Evolutionary conservation across 495 filamentous ascomycete genomes (phyloP).

Genomic region (Geopyxis carbonaria): DNA sequence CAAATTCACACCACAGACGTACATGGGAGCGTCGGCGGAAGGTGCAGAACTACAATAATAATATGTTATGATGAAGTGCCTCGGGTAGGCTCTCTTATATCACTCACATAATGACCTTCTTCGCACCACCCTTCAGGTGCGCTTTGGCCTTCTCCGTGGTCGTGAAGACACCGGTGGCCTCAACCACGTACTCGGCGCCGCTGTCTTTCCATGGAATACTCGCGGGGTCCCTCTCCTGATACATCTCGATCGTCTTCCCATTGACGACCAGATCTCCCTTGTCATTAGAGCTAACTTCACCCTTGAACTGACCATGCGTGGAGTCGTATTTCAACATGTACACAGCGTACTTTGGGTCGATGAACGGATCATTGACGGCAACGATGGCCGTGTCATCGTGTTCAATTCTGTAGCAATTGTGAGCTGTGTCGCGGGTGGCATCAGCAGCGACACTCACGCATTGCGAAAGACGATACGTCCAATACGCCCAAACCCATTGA

Average conservation of each 20-base stretch:
- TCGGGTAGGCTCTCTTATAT: too few species aligned
- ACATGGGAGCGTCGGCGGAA: slow-evolving; percentile 92
- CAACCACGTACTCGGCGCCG: slow-evolving; percentile 86
- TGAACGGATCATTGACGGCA: slow-evolving; percentile 98
- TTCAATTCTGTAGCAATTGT: slow-evolving; percentile 48
- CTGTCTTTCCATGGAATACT: slow-evolving; percentile 83
- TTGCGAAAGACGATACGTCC: slow-evolving; percentile 87
- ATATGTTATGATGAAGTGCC: slow-evolving; percentile 1
- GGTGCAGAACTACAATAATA: slow-evolving; percentile 3
- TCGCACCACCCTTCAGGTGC: slow-evolving; percentile 96
- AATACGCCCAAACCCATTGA: slow-evolving; percentile 87
- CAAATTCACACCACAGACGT: slow-evolving; percentile 99
- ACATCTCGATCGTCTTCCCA: slow-evolving; percentile 91
- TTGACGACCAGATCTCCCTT: slow-evolving; percentile 62
- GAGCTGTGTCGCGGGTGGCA: not conserved
- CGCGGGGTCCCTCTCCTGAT: slow-evolving; percentile 78
- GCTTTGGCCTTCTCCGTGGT: slow-evolving; percentile 87
- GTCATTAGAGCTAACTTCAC: slow-evolving; percentile 52
- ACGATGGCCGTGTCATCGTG: slow-evolving; percentile 74
- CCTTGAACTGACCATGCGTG: slow-evolving; percentile 92
- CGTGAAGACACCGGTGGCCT: slow-evolving; percentile 99
- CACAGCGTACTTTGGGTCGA: slow-evolving; percentile 92
- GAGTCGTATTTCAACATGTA: slow-evolving; percentile 99
- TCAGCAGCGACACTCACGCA: slow-evolving; percentile 38
- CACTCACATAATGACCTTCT: slow-evolving; percentile 57